A percentile compares a stretch with the other conserved stretches of the same genome.
Evolutionary conservation across 2,329 filamentous ascomycete genomes (phyloP).

Genomic region (Fusarium burgessii): DNA sequence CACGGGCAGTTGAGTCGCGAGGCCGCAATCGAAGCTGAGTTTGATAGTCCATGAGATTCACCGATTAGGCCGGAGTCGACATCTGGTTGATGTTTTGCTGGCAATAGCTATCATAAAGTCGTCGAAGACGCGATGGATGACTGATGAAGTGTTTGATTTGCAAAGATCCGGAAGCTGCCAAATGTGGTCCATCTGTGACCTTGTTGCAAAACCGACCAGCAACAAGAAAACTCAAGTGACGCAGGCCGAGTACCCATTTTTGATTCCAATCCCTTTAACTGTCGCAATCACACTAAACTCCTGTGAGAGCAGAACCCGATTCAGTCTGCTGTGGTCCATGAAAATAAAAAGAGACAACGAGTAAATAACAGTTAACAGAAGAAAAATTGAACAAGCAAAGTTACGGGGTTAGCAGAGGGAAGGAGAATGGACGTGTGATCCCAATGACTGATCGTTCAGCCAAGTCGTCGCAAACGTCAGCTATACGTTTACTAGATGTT

Average conservation of each 20-base stretch:
- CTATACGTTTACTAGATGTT: conserved; percentile 41
- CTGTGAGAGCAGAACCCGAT: conserved; percentile 51
- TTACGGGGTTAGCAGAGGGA: conserved; percentile 45
- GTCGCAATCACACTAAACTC: conserved; percentile 55
- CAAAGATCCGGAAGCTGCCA: conserved; percentile 56
- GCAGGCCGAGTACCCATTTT: conserved; percentile 53
- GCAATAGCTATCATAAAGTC: conserved; percentile 53
- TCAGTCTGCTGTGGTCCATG: conserved; percentile 48
- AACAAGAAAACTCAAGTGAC: conserved; percentile 52
- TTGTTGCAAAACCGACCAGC: conserved; percentile 54
- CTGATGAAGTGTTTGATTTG: conserved; percentile 57
- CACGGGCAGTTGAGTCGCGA: conserved; percentile 49
- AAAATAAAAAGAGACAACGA: conserved; percentile 45
- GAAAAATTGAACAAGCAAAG: conserved; percentile 47
- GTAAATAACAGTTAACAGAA: conserved; percentile 43
- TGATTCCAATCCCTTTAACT: conserved; percentile 52
- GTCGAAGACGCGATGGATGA: conserved; percentile 54
- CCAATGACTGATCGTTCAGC: conserved; percentile 33
- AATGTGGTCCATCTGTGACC: conserved; percentile 54
- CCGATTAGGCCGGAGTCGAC: conserved; percentile 51
- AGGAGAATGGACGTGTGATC: conserved; percentile 45
- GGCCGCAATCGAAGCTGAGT: conserved; percentile 50
- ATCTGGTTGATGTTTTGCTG: conserved; percentile 52
- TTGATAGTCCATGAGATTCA: conserved; percentile 52
- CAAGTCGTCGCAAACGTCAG: conserved; percentile 24